These are phyloP conservation scores for Cucurbita maxima DNA, from an alignment of 306 rosid genomes.

Conservation along the genomic window DNA sequence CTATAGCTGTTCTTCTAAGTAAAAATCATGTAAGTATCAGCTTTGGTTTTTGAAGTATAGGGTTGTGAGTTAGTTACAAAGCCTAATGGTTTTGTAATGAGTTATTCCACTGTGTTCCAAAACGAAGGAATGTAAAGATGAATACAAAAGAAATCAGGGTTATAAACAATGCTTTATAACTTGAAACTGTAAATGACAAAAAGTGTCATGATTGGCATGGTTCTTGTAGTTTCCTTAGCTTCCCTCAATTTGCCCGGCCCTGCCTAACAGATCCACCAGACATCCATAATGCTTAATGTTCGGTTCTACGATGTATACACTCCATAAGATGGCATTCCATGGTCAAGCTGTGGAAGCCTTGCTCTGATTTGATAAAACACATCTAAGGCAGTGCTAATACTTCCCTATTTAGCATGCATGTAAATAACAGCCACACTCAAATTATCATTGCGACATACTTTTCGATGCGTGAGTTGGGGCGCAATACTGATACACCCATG, in stretches of 20 bases:
- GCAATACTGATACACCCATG: too few relatives aligned
- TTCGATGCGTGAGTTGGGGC: too few relatives aligned
- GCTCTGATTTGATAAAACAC: conserved; percentile 42
- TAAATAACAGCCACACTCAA: conserved; percentile 63
- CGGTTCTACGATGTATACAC: conserved; percentile 51
- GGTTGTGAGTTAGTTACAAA: neutral
- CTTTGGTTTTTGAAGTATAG: neutral
- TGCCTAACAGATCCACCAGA: conserved; percentile 83
- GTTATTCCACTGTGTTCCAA: neutral
- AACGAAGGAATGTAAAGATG: neutral
- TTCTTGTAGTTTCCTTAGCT: conserved; percentile 49
- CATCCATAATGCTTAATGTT: conserved; percentile 87
- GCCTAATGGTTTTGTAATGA: neutral
- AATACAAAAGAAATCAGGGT: neutral
- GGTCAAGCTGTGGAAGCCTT: conserved; percentile 45
- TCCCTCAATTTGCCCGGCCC: conserved; percentile 66
- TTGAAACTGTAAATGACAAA: neutral
- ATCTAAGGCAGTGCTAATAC: conserved; percentile 46
- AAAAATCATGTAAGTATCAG: neutral
- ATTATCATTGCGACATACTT: conserved; percentile 55
- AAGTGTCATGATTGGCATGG: conserved; percentile 40
- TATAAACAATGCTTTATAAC: neutral
- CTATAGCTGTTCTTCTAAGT: neutral
- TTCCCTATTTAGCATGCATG: conserved; percentile 92
- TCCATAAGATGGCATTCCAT: conserved; percentile 80